Conservation (phyloP, 345 rosid genomes). For the Salix exigua region DNA sequence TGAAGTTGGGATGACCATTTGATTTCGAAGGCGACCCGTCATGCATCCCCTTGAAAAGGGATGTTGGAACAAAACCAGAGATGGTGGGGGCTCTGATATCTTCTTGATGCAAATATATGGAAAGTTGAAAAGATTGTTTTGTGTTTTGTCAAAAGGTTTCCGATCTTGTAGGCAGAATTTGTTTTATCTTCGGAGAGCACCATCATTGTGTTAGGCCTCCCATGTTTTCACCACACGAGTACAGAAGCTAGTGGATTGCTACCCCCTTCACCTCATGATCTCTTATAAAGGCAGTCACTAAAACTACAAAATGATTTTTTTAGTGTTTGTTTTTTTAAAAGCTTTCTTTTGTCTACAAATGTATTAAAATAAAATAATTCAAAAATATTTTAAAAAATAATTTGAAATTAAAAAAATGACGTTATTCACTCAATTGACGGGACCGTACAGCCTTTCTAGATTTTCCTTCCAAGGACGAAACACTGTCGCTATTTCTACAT, state of each 20-base stretch:
- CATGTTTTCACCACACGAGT: constrained; percentile 24
- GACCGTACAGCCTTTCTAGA: too few relatives aligned
- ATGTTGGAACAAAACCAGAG: constrained; percentile 12
- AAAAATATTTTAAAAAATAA: too few relatives aligned
- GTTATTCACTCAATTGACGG: too few relatives aligned
- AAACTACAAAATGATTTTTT: too few relatives aligned
- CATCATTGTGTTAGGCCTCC: constrained; percentile 35
- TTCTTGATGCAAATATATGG: constrained; percentile 7
- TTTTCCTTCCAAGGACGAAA: background rate
- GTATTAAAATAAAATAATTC: too few relatives aligned
- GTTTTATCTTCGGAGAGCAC: constrained; percentile 29
- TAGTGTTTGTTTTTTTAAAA: too few relatives aligned
- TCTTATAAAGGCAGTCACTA: constrained; percentile 17
- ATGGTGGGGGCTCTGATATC: constrained; percentile 15
- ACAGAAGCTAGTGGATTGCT: constrained; percentile 39
- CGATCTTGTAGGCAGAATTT: constrained; percentile 27
- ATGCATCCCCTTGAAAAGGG: constrained; percentile 1
- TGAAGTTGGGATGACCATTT: background rate
- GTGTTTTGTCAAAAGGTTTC: constrained; percentile 21
- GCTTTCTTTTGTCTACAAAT: too few relatives aligned
- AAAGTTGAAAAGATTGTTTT: background rate
- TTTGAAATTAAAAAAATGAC: too few relatives aligned
- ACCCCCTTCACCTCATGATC: constrained; percentile 15
- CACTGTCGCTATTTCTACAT: background rate
- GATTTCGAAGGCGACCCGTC: background rate